Base-by-base conservation (phyloP, 2,329 filamentous ascomycete species). In the Aspergillus ochraceus region DNA sequence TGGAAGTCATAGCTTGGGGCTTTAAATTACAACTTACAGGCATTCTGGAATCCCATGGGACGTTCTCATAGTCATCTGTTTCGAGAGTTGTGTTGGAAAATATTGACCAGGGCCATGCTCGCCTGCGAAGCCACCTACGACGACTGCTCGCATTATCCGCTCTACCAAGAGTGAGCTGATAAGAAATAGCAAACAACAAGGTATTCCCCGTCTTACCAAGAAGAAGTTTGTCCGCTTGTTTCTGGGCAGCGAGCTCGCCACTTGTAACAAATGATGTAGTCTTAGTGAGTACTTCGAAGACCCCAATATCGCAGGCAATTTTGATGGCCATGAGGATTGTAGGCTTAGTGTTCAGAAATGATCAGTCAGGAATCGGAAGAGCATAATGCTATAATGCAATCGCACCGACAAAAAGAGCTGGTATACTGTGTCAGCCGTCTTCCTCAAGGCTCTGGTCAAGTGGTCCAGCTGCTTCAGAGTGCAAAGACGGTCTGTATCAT, bases 251-350 rank as follows among this genome's bases (percentile, higher is more conserved):
- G 9, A 55, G 9, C 42, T 55, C 42, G 12, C 36, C n/a, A 14
- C 54, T 36, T 22, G 54, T 50, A 24, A 49, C 42, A 6, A 36
- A 50, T 4, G 24, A 22, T 14, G 12, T 46, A 22, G 55, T 46
- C 30, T 45, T n/a, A 6, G 49, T 9, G 9, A 57, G 26, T 1
- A 17, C 3, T 6, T 20, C 19, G 14, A 57, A 57, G 20, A 57
- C 12, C 2, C 32, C 32, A 3, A 57, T 32, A 36, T 57, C 55
- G 26, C 14, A 12, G n/a, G 47, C 49, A 17, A 29, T 45, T 14
- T 57, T 57, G 22, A 57, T 24, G 8, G 49, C 55, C 55, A 57
- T 57, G 47, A 45, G 47, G 9, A 51, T n/a, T 3, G 47, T 14
- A 11, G 54, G 54, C 54, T 57, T 54, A 14, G 32, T 36, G 10